These are phyloP conservation scores for Amaranthus cruentus DNA, from an alignment of 148 eudicot genomes.

Conservation along the genomic window DNA sequence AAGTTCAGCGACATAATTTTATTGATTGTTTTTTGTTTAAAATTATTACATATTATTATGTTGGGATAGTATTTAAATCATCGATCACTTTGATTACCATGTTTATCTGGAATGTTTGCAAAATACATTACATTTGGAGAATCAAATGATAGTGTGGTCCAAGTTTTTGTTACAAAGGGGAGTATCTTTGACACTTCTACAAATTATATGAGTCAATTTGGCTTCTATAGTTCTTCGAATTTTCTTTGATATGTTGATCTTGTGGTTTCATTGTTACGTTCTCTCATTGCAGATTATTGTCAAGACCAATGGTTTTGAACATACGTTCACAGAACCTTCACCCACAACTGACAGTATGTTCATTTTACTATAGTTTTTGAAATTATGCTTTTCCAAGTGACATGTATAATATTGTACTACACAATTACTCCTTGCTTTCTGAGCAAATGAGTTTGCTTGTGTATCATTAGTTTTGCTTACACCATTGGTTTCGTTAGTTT, in stretches of 20 bases:
- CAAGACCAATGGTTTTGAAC: constrained; percentile 35
- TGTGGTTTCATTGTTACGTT: background rate
- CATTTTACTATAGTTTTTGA: background rate
- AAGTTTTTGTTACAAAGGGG: background rate
- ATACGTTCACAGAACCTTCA: constrained; percentile 29
- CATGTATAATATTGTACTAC: background rate
- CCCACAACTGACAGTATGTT: constrained; percentile 46
- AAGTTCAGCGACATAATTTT: too few relatives aligned
- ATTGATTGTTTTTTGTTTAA: background rate
- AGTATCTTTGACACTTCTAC: too few relatives aligned
- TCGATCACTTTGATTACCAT: background rate
- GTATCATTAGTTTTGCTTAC: background rate
- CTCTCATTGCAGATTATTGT: constrained; percentile 44
- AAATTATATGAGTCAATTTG: background rate
- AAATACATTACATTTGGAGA: background rate
- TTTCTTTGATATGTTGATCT: background rate
- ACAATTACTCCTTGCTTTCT: background rate
- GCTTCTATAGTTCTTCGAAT: background rate
- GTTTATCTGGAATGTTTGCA: background rate
- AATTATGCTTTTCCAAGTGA: constrained; percentile 2
- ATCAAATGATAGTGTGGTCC: background rate
- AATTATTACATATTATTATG: background rate
- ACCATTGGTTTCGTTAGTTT: background rate
- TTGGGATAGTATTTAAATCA: background rate
- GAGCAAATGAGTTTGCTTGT: background rate